phyloP scores from a whole-genome alignment of 306 rosid genomes.

The Psophocarpus tetragonolobus region DNA sequence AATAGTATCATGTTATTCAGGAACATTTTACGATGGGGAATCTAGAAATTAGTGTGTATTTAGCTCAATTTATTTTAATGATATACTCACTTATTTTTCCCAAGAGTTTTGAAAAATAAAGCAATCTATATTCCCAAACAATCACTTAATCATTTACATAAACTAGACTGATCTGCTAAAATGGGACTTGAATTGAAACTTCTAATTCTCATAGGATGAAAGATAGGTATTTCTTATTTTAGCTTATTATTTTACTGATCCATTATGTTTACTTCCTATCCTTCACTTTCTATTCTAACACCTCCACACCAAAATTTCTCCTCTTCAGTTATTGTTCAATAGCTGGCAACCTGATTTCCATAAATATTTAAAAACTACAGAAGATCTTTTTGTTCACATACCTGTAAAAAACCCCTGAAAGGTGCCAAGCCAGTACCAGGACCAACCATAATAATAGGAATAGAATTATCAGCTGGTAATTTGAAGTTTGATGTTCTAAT shows the following conservation, averaged over 20 bases:
- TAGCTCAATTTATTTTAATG: background rate
- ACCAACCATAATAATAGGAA: conserved; percentile 77
- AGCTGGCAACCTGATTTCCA: conserved; percentile 23
- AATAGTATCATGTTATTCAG: background rate
- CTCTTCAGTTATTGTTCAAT: background rate
- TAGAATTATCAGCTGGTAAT: conserved; percentile 63
- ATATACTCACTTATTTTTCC: background rate
- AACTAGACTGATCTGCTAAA: background rate
- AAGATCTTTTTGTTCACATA: conserved; percentile 22
- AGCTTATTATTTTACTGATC: background rate
- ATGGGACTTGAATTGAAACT: background rate
- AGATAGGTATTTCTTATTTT: background rate
- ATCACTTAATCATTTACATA: background rate
- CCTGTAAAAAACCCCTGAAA: conserved; percentile 90
- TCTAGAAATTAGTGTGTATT: conserved; percentile 1
- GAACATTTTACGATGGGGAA: background rate
- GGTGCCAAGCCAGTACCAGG: conserved; percentile 96
- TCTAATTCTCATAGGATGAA: background rate
- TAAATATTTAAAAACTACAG: background rate
- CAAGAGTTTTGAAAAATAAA: background rate
- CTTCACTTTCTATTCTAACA: conserved; percentile 1
- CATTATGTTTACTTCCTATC: background rate
- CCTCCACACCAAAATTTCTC: background rate
- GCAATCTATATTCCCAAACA: background rate
- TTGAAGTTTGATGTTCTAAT: conserved; percentile 80